phyloP scores from a whole-genome alignment of 345 rosid species.

The Barbarea vulgaris region DNA sequence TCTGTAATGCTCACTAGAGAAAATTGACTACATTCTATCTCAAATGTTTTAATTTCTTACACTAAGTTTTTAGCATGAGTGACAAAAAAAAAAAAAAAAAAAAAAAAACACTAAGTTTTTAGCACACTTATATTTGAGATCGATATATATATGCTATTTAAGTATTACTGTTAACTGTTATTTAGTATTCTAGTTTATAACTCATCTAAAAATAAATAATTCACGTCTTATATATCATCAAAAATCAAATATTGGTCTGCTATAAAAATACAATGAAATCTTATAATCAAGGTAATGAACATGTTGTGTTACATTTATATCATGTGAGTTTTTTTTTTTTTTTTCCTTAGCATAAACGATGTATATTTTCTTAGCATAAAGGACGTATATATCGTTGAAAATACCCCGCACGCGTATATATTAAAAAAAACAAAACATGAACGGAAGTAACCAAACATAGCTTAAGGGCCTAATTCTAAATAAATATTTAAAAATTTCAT shows the following conservation, averaged over 20 bases:
- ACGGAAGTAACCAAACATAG: constrained; percentile 5
- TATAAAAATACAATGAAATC: not conserved
- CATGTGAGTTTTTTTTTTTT: not conserved
- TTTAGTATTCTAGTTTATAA: not conserved
- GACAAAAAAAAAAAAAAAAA: too few species aligned
- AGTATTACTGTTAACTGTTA: not conserved
- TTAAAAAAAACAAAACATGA: constrained; percentile 22
- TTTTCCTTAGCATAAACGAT: not conserved
- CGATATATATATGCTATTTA: not conserved
- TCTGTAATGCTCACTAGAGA: not conserved
- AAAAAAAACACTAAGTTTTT: too few species aligned
- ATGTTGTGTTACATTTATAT: not conserved
- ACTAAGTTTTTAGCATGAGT: not conserved
- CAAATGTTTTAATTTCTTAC: not conserved
- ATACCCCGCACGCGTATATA: not conserved
- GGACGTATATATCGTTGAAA: not conserved
- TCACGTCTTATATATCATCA: not conserved
- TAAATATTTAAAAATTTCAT: not conserved
- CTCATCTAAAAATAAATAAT: not conserved
- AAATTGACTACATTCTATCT: not conserved
- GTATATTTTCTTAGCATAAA: not conserved
- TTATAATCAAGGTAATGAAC: not conserved
- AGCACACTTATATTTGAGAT: not conserved
- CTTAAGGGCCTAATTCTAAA: constrained; percentile 3
- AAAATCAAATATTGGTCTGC: not conserved